Percentiles rank a stretch among this genome's conserved stretches.
These are phyloP conservation scores for Botryobasidium botryosum DNA, from an alignment of 768 basidiomycete genomes.

Conservation along the genomic window DNA sequence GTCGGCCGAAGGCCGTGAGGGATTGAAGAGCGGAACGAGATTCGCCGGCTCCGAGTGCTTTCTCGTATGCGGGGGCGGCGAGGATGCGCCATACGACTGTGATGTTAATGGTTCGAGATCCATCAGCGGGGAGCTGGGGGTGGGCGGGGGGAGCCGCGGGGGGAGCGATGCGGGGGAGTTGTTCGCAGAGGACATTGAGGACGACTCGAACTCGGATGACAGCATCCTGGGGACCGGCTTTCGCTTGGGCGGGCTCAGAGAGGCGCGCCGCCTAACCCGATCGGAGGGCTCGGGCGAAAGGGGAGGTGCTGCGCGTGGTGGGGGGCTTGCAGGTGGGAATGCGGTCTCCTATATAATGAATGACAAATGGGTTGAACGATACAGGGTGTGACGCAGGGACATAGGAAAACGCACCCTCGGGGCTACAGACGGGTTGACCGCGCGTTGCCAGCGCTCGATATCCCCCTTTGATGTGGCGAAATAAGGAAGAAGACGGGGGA, in stretches of 20 bases:
- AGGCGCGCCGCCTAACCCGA: neutral
- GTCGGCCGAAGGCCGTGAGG: neutral
- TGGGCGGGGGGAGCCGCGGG: neutral
- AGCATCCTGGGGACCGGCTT: conserved; percentile 8
- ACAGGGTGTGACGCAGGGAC: neutral
- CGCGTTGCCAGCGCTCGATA: conserved; percentile 4
- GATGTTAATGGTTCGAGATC: neutral
- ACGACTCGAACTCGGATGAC: neutral
- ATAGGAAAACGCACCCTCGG: neutral
- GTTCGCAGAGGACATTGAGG: conserved; percentile 3
- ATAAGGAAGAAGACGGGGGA: conserved; percentile 1
- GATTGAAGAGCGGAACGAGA: neutral
- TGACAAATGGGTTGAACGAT: neutral
- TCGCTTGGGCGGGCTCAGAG: conserved; percentile 9
- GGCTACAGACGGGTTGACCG: neutral
- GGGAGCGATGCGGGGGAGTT: conserved; percentile 3
- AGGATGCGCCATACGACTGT: neutral
- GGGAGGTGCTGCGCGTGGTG: neutral
- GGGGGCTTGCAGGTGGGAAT: no score
- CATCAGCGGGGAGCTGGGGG: neutral
- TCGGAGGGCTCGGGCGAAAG: neutral
- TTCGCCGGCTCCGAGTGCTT: neutral
- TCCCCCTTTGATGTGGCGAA: conserved; percentile 1
- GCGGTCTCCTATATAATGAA: no score
- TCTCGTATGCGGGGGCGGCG: neutral